phyloP scores from a whole-genome alignment of 2,329 filamentous ascomycete genomes.

The Bipolaris oryzae region DNA sequence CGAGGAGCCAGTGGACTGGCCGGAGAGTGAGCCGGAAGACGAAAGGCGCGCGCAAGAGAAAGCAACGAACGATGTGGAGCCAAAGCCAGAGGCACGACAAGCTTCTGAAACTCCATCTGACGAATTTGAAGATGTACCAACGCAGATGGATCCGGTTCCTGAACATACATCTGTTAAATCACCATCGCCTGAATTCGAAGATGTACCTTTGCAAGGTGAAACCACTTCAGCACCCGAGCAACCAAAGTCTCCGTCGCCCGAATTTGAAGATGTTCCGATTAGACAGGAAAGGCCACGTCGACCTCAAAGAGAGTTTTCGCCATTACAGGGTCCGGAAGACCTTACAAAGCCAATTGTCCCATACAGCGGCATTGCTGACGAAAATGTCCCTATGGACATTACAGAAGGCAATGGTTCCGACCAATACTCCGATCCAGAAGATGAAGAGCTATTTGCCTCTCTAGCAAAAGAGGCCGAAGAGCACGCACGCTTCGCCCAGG shows the following conservation, averaged over 20 bases:
- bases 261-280: conserved; percentile 58
- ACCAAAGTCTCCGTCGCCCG: conserved; percentile 53
- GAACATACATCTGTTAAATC: conserved; percentile 43
- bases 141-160: conserved; percentile 9
- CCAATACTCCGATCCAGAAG: conserved; percentile 78
- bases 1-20: conserved; percentile 57
- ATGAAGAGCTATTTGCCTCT: conserved; percentile 84
- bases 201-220: conserved; percentile 47
- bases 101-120: conserved; percentile 51
- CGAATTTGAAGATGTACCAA: conserved; percentile 58
- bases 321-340: conserved; percentile 37
- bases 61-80: background rate
- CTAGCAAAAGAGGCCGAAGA: conserved; percentile 91
- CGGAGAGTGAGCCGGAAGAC: conserved; percentile 56
- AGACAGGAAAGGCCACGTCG: conserved; percentile 16
- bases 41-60: conserved; percentile 16
- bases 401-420: conserved; percentile 40
- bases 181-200: conserved; percentile 58
- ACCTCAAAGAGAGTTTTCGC: conserved; percentile 30
- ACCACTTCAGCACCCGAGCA: conserved; percentile 9
- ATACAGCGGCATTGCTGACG: conserved; percentile 39
- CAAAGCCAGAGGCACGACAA: conserved; percentile 37
- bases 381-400: conserved; percentile 32
- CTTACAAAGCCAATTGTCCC: conserved; percentile 40
- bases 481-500: conserved; percentile 88